Conservation (phyloP, 345 rosid genomes). For the Dimocarpus longan region DNA sequence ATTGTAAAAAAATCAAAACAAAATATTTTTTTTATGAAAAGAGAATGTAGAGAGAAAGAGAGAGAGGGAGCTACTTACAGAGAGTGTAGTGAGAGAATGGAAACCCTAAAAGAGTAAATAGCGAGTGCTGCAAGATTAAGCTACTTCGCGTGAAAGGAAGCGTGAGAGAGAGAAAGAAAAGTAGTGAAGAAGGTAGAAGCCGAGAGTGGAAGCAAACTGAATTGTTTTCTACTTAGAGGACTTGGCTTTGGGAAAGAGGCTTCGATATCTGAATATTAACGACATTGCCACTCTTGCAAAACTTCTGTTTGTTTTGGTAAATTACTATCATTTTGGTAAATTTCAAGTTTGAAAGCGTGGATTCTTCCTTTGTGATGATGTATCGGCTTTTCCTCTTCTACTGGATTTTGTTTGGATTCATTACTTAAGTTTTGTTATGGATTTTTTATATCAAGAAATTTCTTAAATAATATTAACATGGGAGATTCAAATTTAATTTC, state of each 20-base stretch:
- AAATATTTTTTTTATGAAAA: not conserved
- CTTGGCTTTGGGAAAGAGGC: not conserved
- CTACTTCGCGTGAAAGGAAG: conserved; percentile 49
- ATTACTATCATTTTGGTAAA: not conserved
- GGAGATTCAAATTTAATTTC: no score
- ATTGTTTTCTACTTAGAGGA: not conserved
- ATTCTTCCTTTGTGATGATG: not conserved
- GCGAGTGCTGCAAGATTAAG: conserved; percentile 36
- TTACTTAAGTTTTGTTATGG: no score
- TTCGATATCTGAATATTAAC: not conserved
- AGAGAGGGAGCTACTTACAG: not conserved
- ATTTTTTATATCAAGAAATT: not conserved
- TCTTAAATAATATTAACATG: no score
- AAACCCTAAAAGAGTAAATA: conserved; percentile 19
- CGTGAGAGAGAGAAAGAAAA: not conserved
- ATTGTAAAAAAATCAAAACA: not conserved
- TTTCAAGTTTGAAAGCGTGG: not conserved
- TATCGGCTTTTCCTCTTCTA: not conserved
- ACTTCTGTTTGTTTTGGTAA: not conserved
- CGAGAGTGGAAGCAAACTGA: not conserved
- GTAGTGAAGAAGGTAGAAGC: not conserved
- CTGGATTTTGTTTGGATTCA: not conserved
- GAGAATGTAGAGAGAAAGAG: conserved; percentile 9
- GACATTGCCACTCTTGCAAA: conserved; percentile 11
- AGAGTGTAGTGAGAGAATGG: conserved; percentile 6